These are phyloP conservation scores for Rubroshorea leprosula DNA, from an alignment of 345 rosid species.

Conservation along the genomic window DNA sequence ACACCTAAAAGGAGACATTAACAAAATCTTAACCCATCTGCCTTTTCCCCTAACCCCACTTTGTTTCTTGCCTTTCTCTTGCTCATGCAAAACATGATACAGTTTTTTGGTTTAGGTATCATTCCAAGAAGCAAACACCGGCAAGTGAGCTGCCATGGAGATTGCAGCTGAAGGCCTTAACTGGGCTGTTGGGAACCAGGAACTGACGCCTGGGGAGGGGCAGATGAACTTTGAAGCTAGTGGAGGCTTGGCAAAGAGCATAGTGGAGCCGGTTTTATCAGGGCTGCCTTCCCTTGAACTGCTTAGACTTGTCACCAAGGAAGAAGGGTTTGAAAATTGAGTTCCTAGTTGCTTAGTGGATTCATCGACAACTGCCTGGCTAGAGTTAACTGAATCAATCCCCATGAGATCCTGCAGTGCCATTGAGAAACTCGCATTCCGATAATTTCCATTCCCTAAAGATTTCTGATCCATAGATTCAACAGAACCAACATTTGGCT, in stretches of 20 bases:
- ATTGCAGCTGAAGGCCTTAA: constrained; percentile 38
- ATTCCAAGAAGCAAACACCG: constrained; percentile 70
- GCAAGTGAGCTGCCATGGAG: constrained; percentile 49
- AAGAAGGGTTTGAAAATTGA: constrained; percentile 46
- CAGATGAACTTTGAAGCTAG: constrained; percentile 42
- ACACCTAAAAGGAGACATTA: constrained; percentile 9
- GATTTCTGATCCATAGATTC: constrained; percentile 33
- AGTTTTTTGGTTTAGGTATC: constrained; percentile 32
- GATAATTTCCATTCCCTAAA: constrained; percentile 17
- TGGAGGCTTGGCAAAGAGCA: constrained; percentile 49
- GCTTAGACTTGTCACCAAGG: constrained; percentile 57
- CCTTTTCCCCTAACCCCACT: not conserved
- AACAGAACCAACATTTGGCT: constrained; percentile 11
- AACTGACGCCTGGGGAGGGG: constrained; percentile 27
- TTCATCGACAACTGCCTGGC: constrained; percentile 32
- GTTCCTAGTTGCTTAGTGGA: constrained; percentile 19
- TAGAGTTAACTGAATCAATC: constrained; percentile 29
- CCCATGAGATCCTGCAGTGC: constrained; percentile 42
- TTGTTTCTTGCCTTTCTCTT: not conserved
- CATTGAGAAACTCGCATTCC: constrained; percentile 25
- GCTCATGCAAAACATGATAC: constrained; percentile 13
- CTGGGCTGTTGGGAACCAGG: constrained; percentile 48
- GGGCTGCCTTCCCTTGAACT: constrained; percentile 70
- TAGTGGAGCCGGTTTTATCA: constrained; percentile 34
- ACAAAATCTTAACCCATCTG: constrained; percentile 12